Evolutionary conservation across 345 rosid species (phyloP).

Genomic region (Iberis pinnata): DNA sequence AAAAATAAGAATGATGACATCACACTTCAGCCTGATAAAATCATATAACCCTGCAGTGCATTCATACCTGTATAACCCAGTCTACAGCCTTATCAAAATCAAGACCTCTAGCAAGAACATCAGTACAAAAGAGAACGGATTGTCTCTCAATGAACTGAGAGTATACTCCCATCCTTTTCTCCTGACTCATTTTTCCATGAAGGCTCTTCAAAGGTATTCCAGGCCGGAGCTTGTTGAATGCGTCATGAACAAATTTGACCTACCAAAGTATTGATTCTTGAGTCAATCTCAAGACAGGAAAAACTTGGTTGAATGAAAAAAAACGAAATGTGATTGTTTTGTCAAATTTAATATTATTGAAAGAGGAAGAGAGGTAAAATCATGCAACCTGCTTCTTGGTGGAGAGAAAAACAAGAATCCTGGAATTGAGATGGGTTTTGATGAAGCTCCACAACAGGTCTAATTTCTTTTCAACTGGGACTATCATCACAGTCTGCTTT

Average conservation of each 20-base stretch:
- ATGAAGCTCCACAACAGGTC: slow-evolving; percentile 94
- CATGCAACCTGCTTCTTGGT: slow-evolving; percentile 83
- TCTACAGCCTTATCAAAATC: slow-evolving; percentile 90
- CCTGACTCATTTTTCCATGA: slow-evolving; percentile 97
- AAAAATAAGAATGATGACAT: slow-evolving; percentile 8
- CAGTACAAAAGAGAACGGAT: slow-evolving; percentile 86
- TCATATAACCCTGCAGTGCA: slow-evolving; percentile 11
- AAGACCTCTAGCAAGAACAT: slow-evolving; percentile 93
- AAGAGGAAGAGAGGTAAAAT: too few relatives aligned
- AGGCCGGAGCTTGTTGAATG: slow-evolving; percentile 89
- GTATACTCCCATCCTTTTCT: slow-evolving; percentile 73
- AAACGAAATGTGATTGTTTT: too few relatives aligned
- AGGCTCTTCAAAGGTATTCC: slow-evolving; percentile 91
- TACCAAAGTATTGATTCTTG: slow-evolving; percentile 19
- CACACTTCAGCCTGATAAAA: neutral
- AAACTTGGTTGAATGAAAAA: too few relatives aligned
- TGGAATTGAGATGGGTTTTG: slow-evolving; percentile 65
- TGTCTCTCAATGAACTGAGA: slow-evolving; percentile 67
- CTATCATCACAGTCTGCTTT: slow-evolving; percentile 76
- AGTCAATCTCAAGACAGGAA: slow-evolving; percentile 1
- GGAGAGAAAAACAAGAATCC: slow-evolving; percentile 84
- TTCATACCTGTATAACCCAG: slow-evolving; percentile 90
- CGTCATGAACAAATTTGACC: slow-evolving; percentile 92
- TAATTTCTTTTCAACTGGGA: slow-evolving; percentile 81
- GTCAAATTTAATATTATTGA: too few relatives aligned